Conservation (phyloP, 2,329 filamentous ascomycete species). For the Claviceps paspali region DNA sequence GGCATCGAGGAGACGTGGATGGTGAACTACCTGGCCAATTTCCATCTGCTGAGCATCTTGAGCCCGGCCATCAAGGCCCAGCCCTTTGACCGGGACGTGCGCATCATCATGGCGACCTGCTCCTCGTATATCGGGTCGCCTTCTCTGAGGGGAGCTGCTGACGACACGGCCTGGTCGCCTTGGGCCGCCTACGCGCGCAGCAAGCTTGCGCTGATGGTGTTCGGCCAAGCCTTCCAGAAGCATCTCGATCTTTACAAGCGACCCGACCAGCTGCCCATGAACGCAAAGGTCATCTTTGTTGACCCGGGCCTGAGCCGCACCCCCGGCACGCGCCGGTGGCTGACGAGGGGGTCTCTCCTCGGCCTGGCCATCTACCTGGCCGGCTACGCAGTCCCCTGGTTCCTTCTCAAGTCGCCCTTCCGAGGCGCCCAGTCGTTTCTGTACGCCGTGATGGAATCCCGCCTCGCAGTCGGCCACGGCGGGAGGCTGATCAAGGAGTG, state of each 20-base stretch:
- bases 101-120: slow-evolving; percentile 76
- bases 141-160: slow-evolving; percentile 39
- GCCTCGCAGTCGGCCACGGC: slow-evolving; percentile 47
- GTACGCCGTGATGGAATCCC: slow-evolving; percentile 69
- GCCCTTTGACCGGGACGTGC: slow-evolving; percentile 83
- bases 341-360: slow-evolving; percentile 70
- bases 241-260: slow-evolving; percentile 73
- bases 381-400: slow-evolving; percentile 69
- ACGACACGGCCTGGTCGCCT: slow-evolving; percentile 37
- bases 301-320: slow-evolving; percentile 79
- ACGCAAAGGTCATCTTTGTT: slow-evolving; percentile 68
- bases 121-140: slow-evolving; percentile 72
- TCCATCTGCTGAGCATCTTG: slow-evolving; percentile 82
- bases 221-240: slow-evolving; percentile 82
- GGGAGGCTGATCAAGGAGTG: slow-evolving; percentile 82
- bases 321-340: slow-evolving; percentile 73
- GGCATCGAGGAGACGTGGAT: slow-evolving; percentile 85
- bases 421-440: slow-evolving; percentile 80
- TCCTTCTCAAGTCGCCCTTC: slow-evolving; percentile 70
- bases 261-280: slow-evolving; percentile 70
- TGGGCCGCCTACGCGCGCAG: slow-evolving; percentile 46
- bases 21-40: slow-evolving; percentile 90
- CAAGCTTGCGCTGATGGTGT: slow-evolving; percentile 73
- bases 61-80: slow-evolving; percentile 82
- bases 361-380: slow-evolving; percentile 64